Conservation (phyloP, 2,329 filamentous ascomycete species). For the Tolypocladium album region DNA sequence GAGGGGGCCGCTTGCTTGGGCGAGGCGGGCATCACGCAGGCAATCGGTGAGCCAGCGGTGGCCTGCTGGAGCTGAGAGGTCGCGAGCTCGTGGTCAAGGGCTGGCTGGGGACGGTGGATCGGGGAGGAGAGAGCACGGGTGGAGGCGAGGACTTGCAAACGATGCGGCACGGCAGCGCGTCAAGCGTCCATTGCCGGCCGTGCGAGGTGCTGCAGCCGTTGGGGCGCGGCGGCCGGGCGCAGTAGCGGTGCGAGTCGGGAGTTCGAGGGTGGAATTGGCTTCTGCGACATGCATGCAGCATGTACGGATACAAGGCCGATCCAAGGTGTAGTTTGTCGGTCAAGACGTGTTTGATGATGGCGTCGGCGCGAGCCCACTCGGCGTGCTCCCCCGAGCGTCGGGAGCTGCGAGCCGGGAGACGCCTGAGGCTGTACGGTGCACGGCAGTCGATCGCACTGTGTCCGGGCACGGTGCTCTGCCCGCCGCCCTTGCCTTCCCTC, state of each 20-base stretch:
- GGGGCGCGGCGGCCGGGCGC: not conserved
- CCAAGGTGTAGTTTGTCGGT: not conserved
- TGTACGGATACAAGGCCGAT: not conserved
- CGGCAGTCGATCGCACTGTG: not conserved
- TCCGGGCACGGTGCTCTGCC: not conserved
- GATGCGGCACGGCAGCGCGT: not conserved
- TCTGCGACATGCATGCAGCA: not conserved
- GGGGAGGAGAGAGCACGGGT: not conserved
- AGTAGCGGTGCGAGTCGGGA: not conserved
- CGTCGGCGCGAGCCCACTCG: not conserved
- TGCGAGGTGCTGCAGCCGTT: not conserved
- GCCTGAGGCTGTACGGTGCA: not conserved
- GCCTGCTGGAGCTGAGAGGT: not conserved
- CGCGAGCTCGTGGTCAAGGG: not conserved
- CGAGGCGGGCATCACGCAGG: not conserved
- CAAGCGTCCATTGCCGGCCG: not conserved
- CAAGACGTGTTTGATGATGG: not conserved
- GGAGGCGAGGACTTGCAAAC: not conserved
- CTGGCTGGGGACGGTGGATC: not conserved
- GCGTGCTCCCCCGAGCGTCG: not conserved
- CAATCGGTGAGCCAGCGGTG: not conserved
- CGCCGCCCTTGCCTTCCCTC: not conserved
- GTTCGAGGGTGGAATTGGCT: not conserved
- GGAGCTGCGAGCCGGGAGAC: not conserved
- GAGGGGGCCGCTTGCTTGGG: constrained; percentile 2